Percentiles rank a stretch among this genome's conserved stretches.
These are phyloP conservation scores for Diospyros lotus DNA, from an alignment of 148 eudicot genomes.

Conservation along the genomic window DNA sequence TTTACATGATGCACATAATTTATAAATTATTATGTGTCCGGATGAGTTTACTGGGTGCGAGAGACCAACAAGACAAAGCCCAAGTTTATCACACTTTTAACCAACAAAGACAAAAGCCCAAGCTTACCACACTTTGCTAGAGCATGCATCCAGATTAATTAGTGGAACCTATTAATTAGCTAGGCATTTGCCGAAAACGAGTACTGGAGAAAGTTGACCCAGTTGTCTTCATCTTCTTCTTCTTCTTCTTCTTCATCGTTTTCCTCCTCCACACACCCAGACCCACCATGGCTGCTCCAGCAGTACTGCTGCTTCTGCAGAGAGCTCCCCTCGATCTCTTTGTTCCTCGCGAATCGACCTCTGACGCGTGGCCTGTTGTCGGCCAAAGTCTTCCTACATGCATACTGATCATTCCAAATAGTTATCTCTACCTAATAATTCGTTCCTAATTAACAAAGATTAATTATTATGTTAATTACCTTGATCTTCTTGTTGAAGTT, in stretches of 20 bases:
- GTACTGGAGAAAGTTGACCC: slow-evolving; percentile 47
- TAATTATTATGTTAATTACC: slow-evolving; percentile 26
- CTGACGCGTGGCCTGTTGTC: slow-evolving; percentile 83
- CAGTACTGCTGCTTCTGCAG: background rate
- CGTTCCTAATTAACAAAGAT: background rate
- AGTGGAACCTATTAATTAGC: too few relatives aligned
- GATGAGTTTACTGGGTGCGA: too few relatives aligned
- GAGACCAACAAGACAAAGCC: too few relatives aligned
- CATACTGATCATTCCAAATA: slow-evolving; percentile 42
- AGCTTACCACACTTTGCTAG: too few relatives aligned
- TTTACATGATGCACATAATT: too few relatives aligned
- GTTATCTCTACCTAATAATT: too few relatives aligned
- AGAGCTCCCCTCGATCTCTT: slow-evolving; percentile 40
- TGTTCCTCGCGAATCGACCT: slow-evolving; percentile 88
- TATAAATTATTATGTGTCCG: too few relatives aligned
- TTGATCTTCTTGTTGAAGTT: slow-evolving; percentile 94
- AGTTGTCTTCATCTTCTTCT: slow-evolving; percentile 47
- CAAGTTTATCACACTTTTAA: too few relatives aligned
- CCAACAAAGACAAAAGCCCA: too few relatives aligned
- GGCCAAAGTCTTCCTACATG: slow-evolving; percentile 90
- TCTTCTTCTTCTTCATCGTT: slow-evolving; percentile 38
- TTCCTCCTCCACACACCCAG: slow-evolving; percentile 12
- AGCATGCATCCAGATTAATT: too few relatives aligned
- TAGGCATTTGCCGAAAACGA: slow-evolving; percentile 29
- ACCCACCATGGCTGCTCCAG: slow-evolving; percentile 21